phyloP scores from a whole-genome alignment of 345 rosid species.

The Lepidium sativum region DNA sequence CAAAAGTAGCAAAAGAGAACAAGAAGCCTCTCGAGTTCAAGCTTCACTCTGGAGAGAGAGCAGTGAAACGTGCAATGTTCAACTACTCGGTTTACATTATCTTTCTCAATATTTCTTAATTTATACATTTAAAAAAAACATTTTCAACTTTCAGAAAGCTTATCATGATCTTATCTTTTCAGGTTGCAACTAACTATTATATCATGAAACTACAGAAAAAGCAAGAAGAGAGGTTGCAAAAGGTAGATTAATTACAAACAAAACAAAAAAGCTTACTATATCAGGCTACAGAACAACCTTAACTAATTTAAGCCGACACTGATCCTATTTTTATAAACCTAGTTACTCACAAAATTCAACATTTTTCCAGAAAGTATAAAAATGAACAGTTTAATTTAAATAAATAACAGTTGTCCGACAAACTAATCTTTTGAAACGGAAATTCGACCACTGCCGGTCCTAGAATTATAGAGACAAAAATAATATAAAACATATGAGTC shows the following conservation, averaged over 20 bases:
- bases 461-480: too few species aligned
- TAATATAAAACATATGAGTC: too few species aligned
- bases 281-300: neutral
- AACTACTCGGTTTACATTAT: slow-evolving; percentile 47
- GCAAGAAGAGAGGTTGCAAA: slow-evolving; percentile 52
- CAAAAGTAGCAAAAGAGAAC: slow-evolving; percentile 53
- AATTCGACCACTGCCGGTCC: too few species aligned
- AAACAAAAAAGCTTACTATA: neutral
- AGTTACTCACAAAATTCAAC: too few species aligned
- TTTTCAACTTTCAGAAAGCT: neutral
- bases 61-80: slow-evolving; percentile 73
- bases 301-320: too few species aligned
- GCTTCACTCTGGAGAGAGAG: slow-evolving; percentile 77
- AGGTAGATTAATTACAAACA: slow-evolving; percentile 35
- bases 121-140: too few species aligned
- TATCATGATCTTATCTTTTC: neutral
- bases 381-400: too few species aligned
- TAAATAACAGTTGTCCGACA: too few species aligned
- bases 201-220: slow-evolving; percentile 45
- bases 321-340: too few species aligned
- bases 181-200: slow-evolving; percentile 75
- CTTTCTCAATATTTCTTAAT: neutral
- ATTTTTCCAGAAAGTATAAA: too few species aligned
- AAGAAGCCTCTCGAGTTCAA: slow-evolving; percentile 58
- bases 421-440: too few species aligned